Evolutionary conservation across 768 basidiomycete species (phyloP).

Genomic region (Mycena metata): DNA sequence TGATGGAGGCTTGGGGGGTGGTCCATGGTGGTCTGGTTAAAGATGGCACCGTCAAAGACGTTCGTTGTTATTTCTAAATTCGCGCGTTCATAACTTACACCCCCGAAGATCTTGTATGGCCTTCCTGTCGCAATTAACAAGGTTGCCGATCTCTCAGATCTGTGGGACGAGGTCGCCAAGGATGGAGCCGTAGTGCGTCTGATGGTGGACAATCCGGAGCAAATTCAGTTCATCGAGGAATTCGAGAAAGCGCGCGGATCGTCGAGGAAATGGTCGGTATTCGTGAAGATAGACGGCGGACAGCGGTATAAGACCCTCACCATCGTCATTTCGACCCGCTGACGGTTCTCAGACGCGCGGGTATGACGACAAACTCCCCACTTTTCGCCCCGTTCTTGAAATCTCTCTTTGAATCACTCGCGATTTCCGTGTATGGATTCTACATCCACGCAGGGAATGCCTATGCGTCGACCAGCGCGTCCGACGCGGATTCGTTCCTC

Average conservation of each 20-base stretch:
- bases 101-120: conserved; percentile 80
- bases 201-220: conserved; percentile 82
- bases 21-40: conserved; percentile 74
- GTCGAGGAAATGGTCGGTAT: conserved; percentile 75
- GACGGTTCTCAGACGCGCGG: conserved; percentile 72
- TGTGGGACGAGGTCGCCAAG: conserved; percentile 67
- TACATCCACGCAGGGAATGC: conserved; percentile 86
- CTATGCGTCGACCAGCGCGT: conserved; percentile 79
- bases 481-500: conserved; percentile 75
- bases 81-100: background rate
- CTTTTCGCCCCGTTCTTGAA: conserved; percentile 69
- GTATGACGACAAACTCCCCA: conserved; percentile 66
- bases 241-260: conserved; percentile 61
- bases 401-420: conserved; percentile 64
- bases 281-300: conserved; percentile 86
- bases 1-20: conserved; percentile 86
- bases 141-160: conserved; percentile 73
- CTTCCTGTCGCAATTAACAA: conserved; percentile 81
- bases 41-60: conserved; percentile 84
- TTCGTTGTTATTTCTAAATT: conserved; percentile 52
- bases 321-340: conserved; percentile 30
- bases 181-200: conserved; percentile 75
- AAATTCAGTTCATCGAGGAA: conserved; percentile 73
- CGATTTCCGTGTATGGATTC: conserved; percentile 81
- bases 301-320: conserved; percentile 66